Conservation (phyloP, 129 eudicot genomes). For the Flaveria trinervia region DNA sequence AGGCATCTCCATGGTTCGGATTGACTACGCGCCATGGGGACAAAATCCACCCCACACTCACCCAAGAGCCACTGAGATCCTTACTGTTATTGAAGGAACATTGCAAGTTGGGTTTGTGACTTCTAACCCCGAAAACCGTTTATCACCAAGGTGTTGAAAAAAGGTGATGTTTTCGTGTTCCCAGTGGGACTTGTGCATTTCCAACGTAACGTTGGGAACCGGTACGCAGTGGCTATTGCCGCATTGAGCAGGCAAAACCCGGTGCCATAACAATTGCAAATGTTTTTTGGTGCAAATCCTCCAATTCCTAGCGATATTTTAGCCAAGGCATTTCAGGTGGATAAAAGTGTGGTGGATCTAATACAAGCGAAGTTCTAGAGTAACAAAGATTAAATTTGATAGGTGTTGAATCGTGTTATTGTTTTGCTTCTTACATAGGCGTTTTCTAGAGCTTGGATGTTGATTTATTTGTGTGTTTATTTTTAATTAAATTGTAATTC, state of each 20-base stretch:
- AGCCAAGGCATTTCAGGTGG: no score
- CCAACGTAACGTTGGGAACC: slow-evolving; percentile 40
- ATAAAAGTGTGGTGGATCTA: no score
- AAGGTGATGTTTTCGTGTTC: slow-evolving; percentile 55
- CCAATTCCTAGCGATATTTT: slow-evolving; percentile 32
- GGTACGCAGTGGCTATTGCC: slow-evolving; percentile 42
- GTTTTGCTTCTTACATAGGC: not conserved
- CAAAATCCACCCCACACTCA: slow-evolving; percentile 50
- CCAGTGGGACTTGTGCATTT: slow-evolving; percentile 51
- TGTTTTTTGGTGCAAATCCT: slow-evolving; percentile 49
- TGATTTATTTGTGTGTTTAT: not conserved
- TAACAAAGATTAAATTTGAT: not conserved
- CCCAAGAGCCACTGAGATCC: slow-evolving; percentile 53
- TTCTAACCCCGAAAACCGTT: slow-evolving; percentile 45
- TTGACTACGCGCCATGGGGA: slow-evolving; percentile 54
- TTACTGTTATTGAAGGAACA: slow-evolving; percentile 44
- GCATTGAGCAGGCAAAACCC: slow-evolving; percentile 52
- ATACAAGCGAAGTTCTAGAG: slow-evolving; percentile 41
- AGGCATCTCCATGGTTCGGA: slow-evolving; percentile 43
- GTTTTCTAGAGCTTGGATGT: not conserved
- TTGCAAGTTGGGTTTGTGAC: slow-evolving; percentile 47
- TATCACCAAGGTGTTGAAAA: slow-evolving; percentile 41
- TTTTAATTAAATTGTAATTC: slow-evolving; percentile 17
- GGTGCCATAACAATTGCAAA: slow-evolving; percentile 45
- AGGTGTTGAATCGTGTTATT: slow-evolving; percentile 15